phyloP scores from a whole-genome alignment of 768 basidiomycete genomes.

The Pisolithus tinctorius region DNA sequence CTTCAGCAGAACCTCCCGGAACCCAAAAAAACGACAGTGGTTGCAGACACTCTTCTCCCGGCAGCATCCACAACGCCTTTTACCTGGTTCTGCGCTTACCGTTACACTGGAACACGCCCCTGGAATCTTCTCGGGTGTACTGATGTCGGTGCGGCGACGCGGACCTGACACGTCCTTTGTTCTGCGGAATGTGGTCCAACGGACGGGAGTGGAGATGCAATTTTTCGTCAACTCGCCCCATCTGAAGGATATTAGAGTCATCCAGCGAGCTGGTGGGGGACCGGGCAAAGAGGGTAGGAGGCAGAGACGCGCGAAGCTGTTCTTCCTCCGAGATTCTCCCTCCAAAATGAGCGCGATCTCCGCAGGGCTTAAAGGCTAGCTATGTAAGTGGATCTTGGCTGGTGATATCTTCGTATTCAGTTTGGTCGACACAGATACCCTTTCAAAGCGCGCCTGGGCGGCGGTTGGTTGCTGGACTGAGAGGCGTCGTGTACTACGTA shows the following conservation, averaged over 20 bases:
- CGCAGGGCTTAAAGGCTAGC: conserved; percentile 11
- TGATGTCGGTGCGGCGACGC: conserved; percentile 75
- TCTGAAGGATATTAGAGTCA: conserved; percentile 79
- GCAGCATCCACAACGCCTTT: conserved; percentile 58
- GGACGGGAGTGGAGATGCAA: conserved; percentile 91
- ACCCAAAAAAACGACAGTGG: conserved; percentile 62
- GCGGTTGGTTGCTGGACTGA: not conserved
- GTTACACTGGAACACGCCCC: conserved; percentile 74
- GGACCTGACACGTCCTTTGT: conserved; percentile 86
- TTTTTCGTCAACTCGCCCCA: conserved; percentile 84
- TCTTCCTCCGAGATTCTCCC: conserved; percentile 75
- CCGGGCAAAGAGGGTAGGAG: conserved; percentile 41
- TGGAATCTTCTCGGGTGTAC: conserved; percentile 81
- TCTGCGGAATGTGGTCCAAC: conserved; percentile 83
- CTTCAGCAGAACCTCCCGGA: conserved; percentile 58
- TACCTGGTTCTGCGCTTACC: conserved; percentile 81
- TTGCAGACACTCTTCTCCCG: conserved; percentile 67
- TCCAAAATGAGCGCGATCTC: conserved; percentile 79
- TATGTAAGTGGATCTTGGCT: conserved; percentile 10
- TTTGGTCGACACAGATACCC: not conserved
- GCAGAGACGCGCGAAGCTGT: conserved; percentile 74
- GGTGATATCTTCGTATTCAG: no score
- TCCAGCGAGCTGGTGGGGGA: conserved; percentile 47
- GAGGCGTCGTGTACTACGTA: no score
- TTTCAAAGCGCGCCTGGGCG: not conserved